phyloP scores from a whole-genome alignment of 495 filamentous ascomycete genomes.

The Penicillium mononematosum region DNA sequence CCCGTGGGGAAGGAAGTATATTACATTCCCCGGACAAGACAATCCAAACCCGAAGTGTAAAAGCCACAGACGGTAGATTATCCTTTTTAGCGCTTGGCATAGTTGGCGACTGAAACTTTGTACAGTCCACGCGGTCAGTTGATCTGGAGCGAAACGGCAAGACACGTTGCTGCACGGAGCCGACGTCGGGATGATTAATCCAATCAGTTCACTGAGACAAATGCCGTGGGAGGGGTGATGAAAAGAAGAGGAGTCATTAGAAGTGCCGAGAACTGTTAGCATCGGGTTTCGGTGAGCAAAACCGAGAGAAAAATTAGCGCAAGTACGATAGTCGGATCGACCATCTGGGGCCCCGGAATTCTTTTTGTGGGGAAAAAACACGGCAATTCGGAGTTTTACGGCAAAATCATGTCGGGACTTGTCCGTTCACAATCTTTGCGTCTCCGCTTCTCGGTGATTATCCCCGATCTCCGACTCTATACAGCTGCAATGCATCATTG shows the following conservation, averaged over 20 bases:
- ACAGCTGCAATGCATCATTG: slow-evolving; percentile 5
- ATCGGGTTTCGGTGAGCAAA: slow-evolving; percentile 31
- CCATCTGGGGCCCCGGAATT: slow-evolving; percentile 2
- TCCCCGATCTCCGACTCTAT: slow-evolving; percentile 34
- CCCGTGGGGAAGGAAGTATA: slow-evolving; percentile 37
- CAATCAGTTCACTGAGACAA: slow-evolving; percentile 8
- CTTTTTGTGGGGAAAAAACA: slow-evolving; percentile 3
- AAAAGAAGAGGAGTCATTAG: slow-evolving; percentile 3
- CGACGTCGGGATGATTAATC: slow-evolving; percentile 22
- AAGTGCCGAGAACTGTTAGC: slow-evolving; percentile 8
- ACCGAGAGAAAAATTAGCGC: slow-evolving; percentile 12
- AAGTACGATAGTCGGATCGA: not conserved
- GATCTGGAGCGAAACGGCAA: slow-evolving; percentile 4
- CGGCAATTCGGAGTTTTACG: not conserved
- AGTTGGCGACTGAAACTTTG: not conserved
- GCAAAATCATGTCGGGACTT: not conserved
- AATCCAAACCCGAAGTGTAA: slow-evolving; percentile 17
- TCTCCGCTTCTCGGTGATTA: slow-evolving; percentile 27
- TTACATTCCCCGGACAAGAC: slow-evolving; percentile 23
- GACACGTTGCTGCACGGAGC: slow-evolving; percentile 14
- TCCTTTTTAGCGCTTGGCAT: not conserved
- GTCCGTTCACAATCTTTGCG: not conserved
- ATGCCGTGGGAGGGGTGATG: slow-evolving; percentile 3
- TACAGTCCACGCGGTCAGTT: slow-evolving; percentile 4
- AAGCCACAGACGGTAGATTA: slow-evolving; percentile 5